Percentiles rank a stretch among this genome's conserved stretches.
These are phyloP conservation scores for Aspergillus sp. DNA, from an alignment of 2,329 filamentous ascomycete species.

Conservation along the genomic window DNA sequence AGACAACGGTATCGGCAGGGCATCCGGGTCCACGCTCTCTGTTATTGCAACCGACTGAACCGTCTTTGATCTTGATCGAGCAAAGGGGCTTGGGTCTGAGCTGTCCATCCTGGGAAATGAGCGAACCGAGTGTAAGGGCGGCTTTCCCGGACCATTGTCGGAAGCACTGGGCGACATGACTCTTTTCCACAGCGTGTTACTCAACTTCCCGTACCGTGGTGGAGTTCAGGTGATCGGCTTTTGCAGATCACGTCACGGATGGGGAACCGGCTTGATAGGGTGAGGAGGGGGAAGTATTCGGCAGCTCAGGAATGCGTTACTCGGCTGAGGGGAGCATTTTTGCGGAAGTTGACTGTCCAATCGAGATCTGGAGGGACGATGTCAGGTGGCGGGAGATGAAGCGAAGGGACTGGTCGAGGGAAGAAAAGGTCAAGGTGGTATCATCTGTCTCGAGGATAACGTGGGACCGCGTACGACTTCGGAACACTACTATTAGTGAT, in stretches of 20 bases:
- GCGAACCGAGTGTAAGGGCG: slow-evolving; percentile 26
- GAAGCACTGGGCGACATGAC: slow-evolving; percentile 27
- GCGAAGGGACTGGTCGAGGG: neutral
- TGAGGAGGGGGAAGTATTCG: neutral
- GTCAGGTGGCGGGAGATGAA: neutral
- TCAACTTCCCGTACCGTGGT: slow-evolving; percentile 6
- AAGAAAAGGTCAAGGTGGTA: too few relatives aligned
- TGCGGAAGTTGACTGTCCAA: neutral
- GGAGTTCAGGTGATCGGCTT: slow-evolving; percentile 28
- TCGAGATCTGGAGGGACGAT: neutral
- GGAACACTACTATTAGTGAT: too few relatives aligned
- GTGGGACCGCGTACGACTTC: too few relatives aligned
- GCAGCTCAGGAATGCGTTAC: neutral
- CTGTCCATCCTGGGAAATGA: slow-evolving; percentile 36
- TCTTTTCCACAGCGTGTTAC: neutral
- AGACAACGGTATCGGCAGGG: slow-evolving; percentile 21
- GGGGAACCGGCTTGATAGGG: neutral
- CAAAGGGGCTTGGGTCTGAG: slow-evolving; percentile 21
- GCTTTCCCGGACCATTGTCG: slow-evolving; percentile 22
- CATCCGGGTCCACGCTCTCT: slow-evolving; percentile 25
- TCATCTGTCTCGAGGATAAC: too few relatives aligned
- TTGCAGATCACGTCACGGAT: slow-evolving; percentile 20
- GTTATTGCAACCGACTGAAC: slow-evolving; percentile 23
- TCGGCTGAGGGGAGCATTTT: neutral
- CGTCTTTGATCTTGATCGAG: slow-evolving; percentile 25